A percentile compares a stretch with the other conserved stretches of the same genome.
These are phyloP conservation scores for Triadica sebifera DNA, from an alignment of 345 rosid genomes.

Conservation along the genomic window DNA sequence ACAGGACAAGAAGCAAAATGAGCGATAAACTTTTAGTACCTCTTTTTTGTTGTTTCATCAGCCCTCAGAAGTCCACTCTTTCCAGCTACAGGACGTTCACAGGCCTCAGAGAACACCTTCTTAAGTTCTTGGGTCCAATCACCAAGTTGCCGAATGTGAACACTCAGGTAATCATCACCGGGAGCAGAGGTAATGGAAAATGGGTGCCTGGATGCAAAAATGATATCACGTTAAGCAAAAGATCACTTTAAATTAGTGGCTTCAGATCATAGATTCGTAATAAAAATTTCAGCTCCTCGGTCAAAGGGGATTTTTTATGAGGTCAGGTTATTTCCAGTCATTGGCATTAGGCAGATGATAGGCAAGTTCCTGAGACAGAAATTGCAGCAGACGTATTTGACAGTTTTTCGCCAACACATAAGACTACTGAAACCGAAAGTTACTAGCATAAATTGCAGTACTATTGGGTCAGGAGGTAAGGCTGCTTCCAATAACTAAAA, in stretches of 20 bases:
- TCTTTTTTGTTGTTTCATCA: slow-evolving; percentile 84
- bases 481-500: neutral
- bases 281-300: neutral
- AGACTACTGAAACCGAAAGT: neutral
- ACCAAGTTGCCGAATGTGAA: slow-evolving; percentile 91
- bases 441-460: neutral
- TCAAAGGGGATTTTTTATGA: neutral
- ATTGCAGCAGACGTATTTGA: neutral
- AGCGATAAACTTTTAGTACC: slow-evolving; percentile 34
- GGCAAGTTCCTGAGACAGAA: neutral
- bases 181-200: slow-evolving; percentile 99
- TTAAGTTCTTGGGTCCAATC: slow-evolving; percentile 99
- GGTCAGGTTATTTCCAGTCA: neutral
- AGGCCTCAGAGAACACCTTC: slow-evolving; percentile 40
- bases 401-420: neutral
- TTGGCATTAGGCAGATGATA: neutral
- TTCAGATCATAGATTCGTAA: too few species aligned
- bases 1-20: neutral
- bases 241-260: neutral
- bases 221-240: neutral
- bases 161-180: slow-evolving; percentile 84
- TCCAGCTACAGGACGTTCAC: slow-evolving; percentile 79
- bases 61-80: slow-evolving; percentile 98
- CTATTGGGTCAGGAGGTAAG: neutral
- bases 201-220: slow-evolving; percentile 73